Evolutionary conservation across 2,329 filamentous ascomycete species (phyloP).

Genomic region (Metarhizium rileyi): DNA sequence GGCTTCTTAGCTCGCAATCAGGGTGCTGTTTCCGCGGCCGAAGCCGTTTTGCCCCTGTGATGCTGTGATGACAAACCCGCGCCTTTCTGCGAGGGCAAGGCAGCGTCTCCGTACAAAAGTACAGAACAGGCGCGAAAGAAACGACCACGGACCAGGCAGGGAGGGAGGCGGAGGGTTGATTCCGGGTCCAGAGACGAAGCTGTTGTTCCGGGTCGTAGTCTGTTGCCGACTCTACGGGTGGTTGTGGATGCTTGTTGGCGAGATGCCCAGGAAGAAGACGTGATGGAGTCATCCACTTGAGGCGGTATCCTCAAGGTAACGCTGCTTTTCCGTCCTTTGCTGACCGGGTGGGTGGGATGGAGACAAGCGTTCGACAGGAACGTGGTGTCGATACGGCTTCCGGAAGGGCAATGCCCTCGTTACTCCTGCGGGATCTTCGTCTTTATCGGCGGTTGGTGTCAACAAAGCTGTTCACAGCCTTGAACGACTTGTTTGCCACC

Average conservation of each 20-base stretch:
- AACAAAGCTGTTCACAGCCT: constrained; percentile 22
- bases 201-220: not conserved
- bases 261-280: constrained; percentile 17
- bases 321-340: too few species aligned
- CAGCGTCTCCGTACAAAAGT: too few species aligned
- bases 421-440: constrained; percentile 19
- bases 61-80: too few species aligned
- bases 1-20: too few species aligned
- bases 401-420: constrained; percentile 12
- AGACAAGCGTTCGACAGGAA: too few species aligned
- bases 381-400: constrained; percentile 25
- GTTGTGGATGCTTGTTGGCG: constrained; percentile 20
- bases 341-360: too few species aligned
- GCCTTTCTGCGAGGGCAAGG: too few species aligned
- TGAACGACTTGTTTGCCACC: constrained; percentile 22
- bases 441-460: constrained; percentile 32
- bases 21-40: too few species aligned
- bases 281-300: constrained; percentile 22
- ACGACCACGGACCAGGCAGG: too few species aligned
- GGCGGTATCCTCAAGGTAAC: constrained; percentile 21
- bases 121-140: too few species aligned
- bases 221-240: not conserved
- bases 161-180: constrained; percentile 24
- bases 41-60: too few species aligned
- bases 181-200: constrained; percentile 26